A percentile compares a stretch with the other conserved stretches of the same genome.
Evolutionary conservation across 192 early-diverging fungal species (phyloP).

Genomic region (Mortierella hygrophila): DNA sequence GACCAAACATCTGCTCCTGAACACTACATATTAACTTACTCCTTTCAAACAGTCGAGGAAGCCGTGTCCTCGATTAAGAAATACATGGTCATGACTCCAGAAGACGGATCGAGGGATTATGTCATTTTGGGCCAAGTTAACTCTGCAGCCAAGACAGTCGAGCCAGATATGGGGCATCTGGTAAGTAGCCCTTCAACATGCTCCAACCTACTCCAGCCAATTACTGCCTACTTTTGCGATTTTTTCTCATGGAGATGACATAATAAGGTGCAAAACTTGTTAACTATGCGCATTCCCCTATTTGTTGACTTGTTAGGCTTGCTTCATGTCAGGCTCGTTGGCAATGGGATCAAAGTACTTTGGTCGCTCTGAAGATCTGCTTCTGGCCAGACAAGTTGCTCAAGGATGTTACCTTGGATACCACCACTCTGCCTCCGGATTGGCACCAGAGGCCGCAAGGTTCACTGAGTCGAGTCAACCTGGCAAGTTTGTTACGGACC

Average conservation of each 20-base stretch:
- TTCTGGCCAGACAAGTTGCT: slow-evolving; percentile 54
- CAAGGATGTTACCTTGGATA: slow-evolving; percentile 66
- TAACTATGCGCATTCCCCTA: not conserved
- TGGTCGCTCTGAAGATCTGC: slow-evolving; percentile 47
- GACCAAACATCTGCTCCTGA: too few relatives aligned
- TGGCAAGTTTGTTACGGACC: slow-evolving; percentile 7
- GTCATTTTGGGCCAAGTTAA: slow-evolving; percentile 33
- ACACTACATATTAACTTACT: too few relatives aligned
- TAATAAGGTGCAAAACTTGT: not conserved
- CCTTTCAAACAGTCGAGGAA: slow-evolving; percentile 29
- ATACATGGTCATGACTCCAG: slow-evolving; percentile 37
- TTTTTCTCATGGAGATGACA: too few relatives aligned
- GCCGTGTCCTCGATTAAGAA: slow-evolving; percentile 38
- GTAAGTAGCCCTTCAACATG: slow-evolving; percentile 14
- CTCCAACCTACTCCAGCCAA: too few relatives aligned
- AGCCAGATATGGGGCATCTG: slow-evolving; percentile 49
- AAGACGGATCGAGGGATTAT: slow-evolving; percentile 20
- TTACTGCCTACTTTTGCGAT: slow-evolving; percentile 7
- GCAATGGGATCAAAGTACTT: slow-evolving; percentile 61
- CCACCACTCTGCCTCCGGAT: slow-evolving; percentile 58
- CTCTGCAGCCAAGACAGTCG: slow-evolving; percentile 9
- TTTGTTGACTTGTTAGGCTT: slow-evolving; percentile 54
- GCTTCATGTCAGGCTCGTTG: slow-evolving; percentile 66
- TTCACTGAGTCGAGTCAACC: slow-evolving; percentile 26
- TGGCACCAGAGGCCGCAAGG: slow-evolving; percentile 64